Evolutionary conservation across 352 stramenopile genomes (phyloP), one percentile per base, ranked within the genome.

Genomic region (Halophytophthora batemanensis): DNA sequence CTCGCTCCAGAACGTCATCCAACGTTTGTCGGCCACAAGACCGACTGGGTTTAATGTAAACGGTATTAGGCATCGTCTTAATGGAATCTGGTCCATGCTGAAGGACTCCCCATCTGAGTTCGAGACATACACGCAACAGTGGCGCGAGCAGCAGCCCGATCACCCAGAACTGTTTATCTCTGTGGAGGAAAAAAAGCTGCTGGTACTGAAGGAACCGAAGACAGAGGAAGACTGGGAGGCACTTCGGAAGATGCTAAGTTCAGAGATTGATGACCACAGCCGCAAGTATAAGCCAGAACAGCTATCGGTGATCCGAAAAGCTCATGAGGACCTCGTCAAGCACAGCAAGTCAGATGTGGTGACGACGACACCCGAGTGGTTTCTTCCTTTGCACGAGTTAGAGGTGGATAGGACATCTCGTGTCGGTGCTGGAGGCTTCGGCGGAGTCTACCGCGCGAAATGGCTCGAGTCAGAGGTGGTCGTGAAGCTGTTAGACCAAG

Each of bases 331-430:
- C 17, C 42, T 61, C 33, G 21, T n/a, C 14, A 0, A 46, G 18
- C 25, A 48, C n/a, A n/a, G n/a, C n/a, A n/a, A n/a, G n/a, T n/a
- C n/a, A n/a, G n/a, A n/a, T n/a, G 41, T 29, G 25, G 38, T 1
- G 10, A 29, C n/a, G 11, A 42, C 12, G 17, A 12, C 18, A 4
- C 37, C 38, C 4, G 22, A 25, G 15, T 55, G 53, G 45, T 55
- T 61, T 35, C 41, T 61, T 21, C 53, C 45, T 12, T 61, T 44
- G 45, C 49, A 50, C 41, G 38, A 61, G 22, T n/a, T 59, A 14
- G n/a, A 41, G 19, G 33, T 61, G n/a, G 31, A 55, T 23, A 38
- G 40, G 23, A 45, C 28, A 36, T 41, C 38, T 21, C 13, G 6
- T 0, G 23, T 59, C 6, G 53, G 45, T 6, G 25, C 14, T 19